phyloP scores from a whole-genome alignment of 768 basidiomycete genomes.

The Lactarius evosmus region DNA sequence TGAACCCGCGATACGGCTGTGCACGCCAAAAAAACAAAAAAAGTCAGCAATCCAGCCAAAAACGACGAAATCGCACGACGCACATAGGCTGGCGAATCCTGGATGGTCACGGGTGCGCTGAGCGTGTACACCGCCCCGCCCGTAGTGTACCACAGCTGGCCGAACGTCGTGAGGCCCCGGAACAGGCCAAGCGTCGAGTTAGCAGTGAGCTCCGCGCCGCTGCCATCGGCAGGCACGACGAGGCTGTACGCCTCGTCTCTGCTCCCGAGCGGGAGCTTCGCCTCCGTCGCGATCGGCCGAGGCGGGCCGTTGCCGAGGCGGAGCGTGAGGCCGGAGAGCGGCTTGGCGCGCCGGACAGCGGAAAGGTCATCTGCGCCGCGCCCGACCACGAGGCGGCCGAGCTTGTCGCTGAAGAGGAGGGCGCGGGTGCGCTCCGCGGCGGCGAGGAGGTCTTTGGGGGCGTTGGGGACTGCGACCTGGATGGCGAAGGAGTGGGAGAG shows the following conservation, averaged over 20 bases:
- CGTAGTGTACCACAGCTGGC: constrained; percentile 49
- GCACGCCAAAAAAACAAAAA: constrained; percentile 1
- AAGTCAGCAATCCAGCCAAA: not conserved
- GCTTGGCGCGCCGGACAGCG: constrained; percentile 40
- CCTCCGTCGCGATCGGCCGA: constrained; percentile 36
- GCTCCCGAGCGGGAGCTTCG: constrained; percentile 35
- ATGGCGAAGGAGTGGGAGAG: constrained; percentile 54
- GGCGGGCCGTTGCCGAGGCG: constrained; percentile 31
- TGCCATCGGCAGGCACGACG: constrained; percentile 38
- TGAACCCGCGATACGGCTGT: constrained; percentile 71
- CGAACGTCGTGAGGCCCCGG: constrained; percentile 55
- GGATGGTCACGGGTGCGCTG: constrained; percentile 41
- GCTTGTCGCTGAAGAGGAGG: constrained; percentile 45
- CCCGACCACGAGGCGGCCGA: constrained; percentile 55
- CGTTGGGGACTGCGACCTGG: constrained; percentile 39
- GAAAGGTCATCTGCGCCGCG: constrained; percentile 50
- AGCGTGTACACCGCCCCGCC: constrained; percentile 38
- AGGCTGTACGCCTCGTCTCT: constrained; percentile 48
- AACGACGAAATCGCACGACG: constrained; percentile 12
- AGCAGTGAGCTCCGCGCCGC: constrained; percentile 40
- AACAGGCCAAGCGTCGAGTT: constrained; percentile 49
- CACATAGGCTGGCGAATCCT: constrained; percentile 49
- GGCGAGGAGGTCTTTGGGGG: constrained; percentile 56
- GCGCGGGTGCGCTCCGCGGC: constrained; percentile 50
- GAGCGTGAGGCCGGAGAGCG: constrained; percentile 45